A percentile compares a stretch with the other conserved stretches of the same genome.
Conservation (phyloP, 495 filamentous ascomycete species). For the Amphirosellinia nigrospora region DNA sequence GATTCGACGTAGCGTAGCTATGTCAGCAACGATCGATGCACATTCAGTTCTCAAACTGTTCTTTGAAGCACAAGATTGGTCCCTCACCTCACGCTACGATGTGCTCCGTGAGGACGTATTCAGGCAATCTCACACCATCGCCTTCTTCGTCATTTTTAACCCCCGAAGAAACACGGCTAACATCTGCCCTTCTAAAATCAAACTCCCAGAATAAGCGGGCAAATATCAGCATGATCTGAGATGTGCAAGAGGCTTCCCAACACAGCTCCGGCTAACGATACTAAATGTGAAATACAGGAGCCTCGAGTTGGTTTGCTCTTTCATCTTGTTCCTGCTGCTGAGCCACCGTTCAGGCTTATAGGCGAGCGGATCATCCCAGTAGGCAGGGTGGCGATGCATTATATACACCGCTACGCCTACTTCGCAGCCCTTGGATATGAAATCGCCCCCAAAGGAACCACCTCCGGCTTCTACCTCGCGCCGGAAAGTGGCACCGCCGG, state of each 20-base stretch:
- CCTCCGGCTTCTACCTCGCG: neutral
- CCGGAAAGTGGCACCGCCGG: neutral
- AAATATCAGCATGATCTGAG: neutral
- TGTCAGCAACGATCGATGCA: neutral
- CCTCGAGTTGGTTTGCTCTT: neutral
- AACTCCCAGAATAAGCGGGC: neutral
- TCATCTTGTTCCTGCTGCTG: neutral
- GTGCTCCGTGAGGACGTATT: neutral
- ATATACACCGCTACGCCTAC: neutral
- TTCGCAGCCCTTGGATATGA: neutral
- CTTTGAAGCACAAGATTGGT: neutral
- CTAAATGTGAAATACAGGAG: neutral
- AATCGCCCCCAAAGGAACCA: neutral
- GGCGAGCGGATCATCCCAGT: neutral
- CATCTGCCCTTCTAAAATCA: neutral
- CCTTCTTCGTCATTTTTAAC: neutral
- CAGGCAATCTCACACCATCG: neutral
- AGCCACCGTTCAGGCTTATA: neutral
- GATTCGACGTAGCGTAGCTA: neutral
- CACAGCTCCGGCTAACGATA: neutral
- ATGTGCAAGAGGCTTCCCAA: neutral
- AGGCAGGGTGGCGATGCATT: neutral
- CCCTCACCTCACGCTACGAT: neutral
- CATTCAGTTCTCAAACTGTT: neutral
- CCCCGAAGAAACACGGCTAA: too few relatives aligned